Percentiles rank a stretch among this genome's conserved stretches.
These are phyloP conservation scores for Tilletiopsis washingtonensis DNA, from an alignment of 1,284 basidiomycete genomes.

Conservation along the genomic window DNA sequence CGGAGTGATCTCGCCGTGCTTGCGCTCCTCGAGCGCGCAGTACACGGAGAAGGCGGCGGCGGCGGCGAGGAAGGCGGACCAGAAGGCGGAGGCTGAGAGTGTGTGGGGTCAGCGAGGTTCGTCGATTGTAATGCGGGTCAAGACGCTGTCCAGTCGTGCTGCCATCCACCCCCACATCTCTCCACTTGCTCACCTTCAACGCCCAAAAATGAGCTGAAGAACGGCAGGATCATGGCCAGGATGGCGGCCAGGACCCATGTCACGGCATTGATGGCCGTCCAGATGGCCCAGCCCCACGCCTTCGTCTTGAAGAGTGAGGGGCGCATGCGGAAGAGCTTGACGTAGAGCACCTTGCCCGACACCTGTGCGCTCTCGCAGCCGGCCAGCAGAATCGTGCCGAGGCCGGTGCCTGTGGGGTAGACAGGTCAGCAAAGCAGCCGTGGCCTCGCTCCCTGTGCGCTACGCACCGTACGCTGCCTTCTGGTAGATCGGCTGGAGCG, in stretches of 20 bases:
- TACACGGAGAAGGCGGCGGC: neutral
- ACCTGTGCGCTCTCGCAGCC: conserved; percentile 37
- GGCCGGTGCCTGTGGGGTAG: no score
- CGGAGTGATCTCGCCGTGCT: conserved; percentile 26
- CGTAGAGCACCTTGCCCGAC: conserved; percentile 27
- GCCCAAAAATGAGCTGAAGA: conserved; percentile 29
- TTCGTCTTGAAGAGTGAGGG: conserved; percentile 10
- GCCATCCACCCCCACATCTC: no score
- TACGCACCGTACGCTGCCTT: conserved; percentile 37
- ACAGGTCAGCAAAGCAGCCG: no score
- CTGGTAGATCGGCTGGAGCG: conserved; percentile 17
- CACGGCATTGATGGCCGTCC: conserved; percentile 29
- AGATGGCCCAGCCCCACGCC: conserved; percentile 16
- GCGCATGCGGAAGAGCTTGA: conserved; percentile 26
- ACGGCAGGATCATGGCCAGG: conserved; percentile 33
- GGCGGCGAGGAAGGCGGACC: neutral
- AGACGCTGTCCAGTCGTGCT: no score
- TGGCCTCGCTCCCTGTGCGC: no score
- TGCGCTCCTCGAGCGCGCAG: conserved; percentile 1
- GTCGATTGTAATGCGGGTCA: no score
- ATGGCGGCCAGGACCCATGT: conserved; percentile 34
- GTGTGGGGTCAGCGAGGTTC: no score
- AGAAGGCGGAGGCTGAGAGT: conserved; percentile 29
- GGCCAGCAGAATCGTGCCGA: conserved; percentile 36
- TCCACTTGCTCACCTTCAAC: no score